phyloP scores from a whole-genome alignment of 352 stramenopile species.

The Pythium diclinum region DNA sequence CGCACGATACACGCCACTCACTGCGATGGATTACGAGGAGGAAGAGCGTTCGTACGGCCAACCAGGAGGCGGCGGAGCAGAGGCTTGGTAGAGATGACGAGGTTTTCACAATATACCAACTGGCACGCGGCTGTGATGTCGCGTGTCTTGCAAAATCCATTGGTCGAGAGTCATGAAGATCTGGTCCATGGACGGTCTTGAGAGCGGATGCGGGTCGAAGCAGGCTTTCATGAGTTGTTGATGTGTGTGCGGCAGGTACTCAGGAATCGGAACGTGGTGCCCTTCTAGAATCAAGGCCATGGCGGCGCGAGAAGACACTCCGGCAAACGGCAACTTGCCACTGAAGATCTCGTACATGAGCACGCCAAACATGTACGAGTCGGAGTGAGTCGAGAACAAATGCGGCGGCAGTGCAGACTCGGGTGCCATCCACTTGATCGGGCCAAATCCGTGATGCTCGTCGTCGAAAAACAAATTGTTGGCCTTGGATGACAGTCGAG shows the following conservation, averaged over 20 bases:
- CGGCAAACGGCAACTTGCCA: conserved; percentile 49
- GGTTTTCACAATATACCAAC: conserved; percentile 23
- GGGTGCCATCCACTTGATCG: conserved; percentile 74
- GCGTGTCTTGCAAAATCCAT: conserved; percentile 55
- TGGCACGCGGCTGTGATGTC: conserved; percentile 15
- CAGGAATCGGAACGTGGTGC: conserved; percentile 55
- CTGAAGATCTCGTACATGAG: conserved; percentile 78
- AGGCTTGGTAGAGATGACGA: conserved; percentile 12
- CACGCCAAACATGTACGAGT: conserved; percentile 78
- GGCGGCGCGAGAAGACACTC: conserved; percentile 49
- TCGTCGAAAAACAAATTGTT: conserved; percentile 52
- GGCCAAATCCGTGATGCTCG: conserved; percentile 51
- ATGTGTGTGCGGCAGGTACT: conserved; percentile 37
- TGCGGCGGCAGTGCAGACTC: conserved; percentile 65
- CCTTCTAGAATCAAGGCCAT: conserved; percentile 62
- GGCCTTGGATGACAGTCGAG: conserved; percentile 35
- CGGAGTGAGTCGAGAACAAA: conserved; percentile 65
- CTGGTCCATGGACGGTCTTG: conserved; percentile 60
- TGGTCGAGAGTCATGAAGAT: conserved; percentile 60
- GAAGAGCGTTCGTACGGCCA: conserved; percentile 16
- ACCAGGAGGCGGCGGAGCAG: conserved; percentile 2
- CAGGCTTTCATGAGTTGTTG: conserved; percentile 55
- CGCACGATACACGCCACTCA: conserved; percentile 31
- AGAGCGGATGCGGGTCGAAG: conserved; percentile 55
- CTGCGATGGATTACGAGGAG: conserved; percentile 28